Evolutionary conservation across 2,329 filamentous ascomycete genomes (phyloP).

Genomic region (Mycosphaerella sp.): DNA sequence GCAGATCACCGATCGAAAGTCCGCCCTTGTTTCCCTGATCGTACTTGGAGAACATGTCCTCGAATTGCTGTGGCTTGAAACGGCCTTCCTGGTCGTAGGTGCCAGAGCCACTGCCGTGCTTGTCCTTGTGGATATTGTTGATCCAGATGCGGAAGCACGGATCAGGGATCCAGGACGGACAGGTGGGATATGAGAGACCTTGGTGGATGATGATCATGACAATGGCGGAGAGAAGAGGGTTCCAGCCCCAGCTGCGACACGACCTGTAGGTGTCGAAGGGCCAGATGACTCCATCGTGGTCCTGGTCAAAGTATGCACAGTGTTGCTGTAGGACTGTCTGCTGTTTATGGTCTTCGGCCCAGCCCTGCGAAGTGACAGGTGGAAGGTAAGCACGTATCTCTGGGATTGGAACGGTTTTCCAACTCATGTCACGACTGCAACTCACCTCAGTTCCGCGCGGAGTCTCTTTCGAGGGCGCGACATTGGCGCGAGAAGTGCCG

Average conservation of each 20-base stretch:
- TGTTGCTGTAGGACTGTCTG: conserved; percentile 50
- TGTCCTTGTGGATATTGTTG: conserved; percentile 39
- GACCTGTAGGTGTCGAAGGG: conserved; percentile 47
- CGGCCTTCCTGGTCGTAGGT: conserved; percentile 44
- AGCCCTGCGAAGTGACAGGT: conserved; percentile 12
- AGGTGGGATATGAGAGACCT: conserved; percentile 48
- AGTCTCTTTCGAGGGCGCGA: conserved; percentile 37
- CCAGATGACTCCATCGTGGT: conserved; percentile 50
- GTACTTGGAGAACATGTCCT: conserved; percentile 47
- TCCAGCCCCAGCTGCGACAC: conserved; percentile 44
- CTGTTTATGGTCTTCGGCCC: conserved; percentile 35
- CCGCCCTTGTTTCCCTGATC: conserved; percentile 36
- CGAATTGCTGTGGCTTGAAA: conserved; percentile 44
- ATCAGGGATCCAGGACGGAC: conserved; percentile 39
- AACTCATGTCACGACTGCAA: no score
- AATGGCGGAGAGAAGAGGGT: conserved; percentile 39
- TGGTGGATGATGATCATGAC: conserved; percentile 45
- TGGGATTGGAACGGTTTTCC: no score
- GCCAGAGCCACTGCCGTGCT: conserved; percentile 41
- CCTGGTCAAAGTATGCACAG: conserved; percentile 48
- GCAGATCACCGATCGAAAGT: conserved; percentile 38
- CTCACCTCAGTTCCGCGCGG: conserved; percentile 39
- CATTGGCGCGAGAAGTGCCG: conserved; percentile 40
- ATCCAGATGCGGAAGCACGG: conserved; percentile 41
- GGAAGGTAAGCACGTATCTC: no score